Base-by-base conservation (phyloP, 2,329 filamentous ascomycete genomes). In the Trichothecium sympodiale region DNA sequence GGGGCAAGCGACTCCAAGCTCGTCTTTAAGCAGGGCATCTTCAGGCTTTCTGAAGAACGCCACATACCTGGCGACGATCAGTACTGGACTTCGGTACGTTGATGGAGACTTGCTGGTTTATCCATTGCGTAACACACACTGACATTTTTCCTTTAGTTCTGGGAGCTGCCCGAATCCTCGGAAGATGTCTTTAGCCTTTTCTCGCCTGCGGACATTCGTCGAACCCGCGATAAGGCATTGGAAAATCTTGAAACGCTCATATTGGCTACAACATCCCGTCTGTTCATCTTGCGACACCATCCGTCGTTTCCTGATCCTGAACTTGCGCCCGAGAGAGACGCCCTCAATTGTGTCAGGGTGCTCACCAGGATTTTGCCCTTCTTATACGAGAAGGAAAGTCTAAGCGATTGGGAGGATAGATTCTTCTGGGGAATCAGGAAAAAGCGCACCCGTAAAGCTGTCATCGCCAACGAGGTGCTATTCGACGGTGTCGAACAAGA, bases 1-100 rank as follows among this genome's bases (percentile, higher is more conserved):
- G 91, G 91, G 61, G 89, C 89, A 56, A 95, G 89, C 63, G 89
- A 96, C 66, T 96, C 89, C 52, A 96, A 96, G 73, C 79, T 96
- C 55, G 86, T 89, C 55, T 96, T 98, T 74, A 96, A 95, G 65
- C 85, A 94, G 64, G 89, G 88, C 62, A 94, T 96, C 65, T 95
- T 96, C 67, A 79, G 83, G 55, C 77, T 98, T 40, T 91, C 87
- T n/a, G 87, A 94, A 58, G 83, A 94, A 57, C 78, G 80, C 46
- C 72, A 83, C 56, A 95, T 96, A 54, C 72, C 86, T 41, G 77
- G 86, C 38, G 82, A 91, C 60, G 86, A 95, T 64, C 70, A 77
- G 14, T 95, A 94, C 65, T 98, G 91, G 91, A 80, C 83, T 44
- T 84, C 85, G 56, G 87, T 93, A 62, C 53, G 82, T 68, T n/a